Base-by-base conservation (phyloP, 2,329 filamentous ascomycete genomes). In the Penicillium nordicum region DNA sequence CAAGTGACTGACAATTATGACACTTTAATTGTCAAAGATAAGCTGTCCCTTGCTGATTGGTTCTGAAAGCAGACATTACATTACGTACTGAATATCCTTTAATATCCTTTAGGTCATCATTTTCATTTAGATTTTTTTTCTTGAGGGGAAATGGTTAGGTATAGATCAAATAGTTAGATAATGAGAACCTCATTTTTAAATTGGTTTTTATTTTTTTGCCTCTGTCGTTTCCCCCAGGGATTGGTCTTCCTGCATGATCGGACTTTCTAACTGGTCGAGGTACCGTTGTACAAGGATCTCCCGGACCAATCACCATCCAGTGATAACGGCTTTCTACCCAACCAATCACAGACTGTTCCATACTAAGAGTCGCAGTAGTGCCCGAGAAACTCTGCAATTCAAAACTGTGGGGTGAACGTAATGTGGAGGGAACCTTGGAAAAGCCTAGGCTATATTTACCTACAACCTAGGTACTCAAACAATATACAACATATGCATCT, bases 61-160 rank as follows among this genome's bases (percentile, higher is more conserved):
- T 51, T 29, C 42, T 36, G 49, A 49, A 57, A 58, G 46, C 60
- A 54, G 47, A 57, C 60, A 59, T 65, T 49, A 55, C 61, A 72
- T 73, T 73, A 73, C 70, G 70, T 72, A 72, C 66, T 62, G 60
- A 44, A 52, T 60, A 59, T 40, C n/a, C 34, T 48, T 21, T 21
- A 21, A 21, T 21, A 21, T 21, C 21, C 21, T 21, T 21, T 55
- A 55, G 34, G 48, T 55, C 53, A 55, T 50, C 53, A 42, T 32
- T 23, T 25, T 23, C 11, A 38, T 4, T 5, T 23, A 40, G 12
- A 23, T 30, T 40, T 10, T 8, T n/a, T 1, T 40, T 10, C 16
- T 10, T 1, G n/a, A n/a, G 23, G 48, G 30, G 32, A n/a, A 21
- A 3, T 21, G 3, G 21, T 21, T 21, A 21, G 21, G 21, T 45